Evolutionary conservation across 805 yeast species (phyloP).

Genomic region (Hanseniaspora valbyensis): DNA sequence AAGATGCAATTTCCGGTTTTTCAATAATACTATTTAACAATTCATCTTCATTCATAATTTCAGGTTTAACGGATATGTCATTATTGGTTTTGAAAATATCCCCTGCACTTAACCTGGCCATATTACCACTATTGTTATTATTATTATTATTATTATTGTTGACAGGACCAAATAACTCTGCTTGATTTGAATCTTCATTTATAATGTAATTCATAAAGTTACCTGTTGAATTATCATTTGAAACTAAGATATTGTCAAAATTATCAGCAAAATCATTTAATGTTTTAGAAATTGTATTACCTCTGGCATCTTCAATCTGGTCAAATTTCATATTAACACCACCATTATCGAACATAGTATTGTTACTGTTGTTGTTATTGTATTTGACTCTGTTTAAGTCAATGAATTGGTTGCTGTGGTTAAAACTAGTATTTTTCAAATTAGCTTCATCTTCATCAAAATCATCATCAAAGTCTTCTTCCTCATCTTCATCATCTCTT

Average conservation of each 20-base stretch:
- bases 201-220: background rate
- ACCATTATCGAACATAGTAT: background rate
- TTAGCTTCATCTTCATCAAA: constrained; percentile 1
- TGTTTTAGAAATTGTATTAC: constrained; percentile 10
- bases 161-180: background rate
- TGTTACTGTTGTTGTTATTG: background rate
- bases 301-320: constrained; percentile 2
- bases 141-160: background rate
- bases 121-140: too few species aligned
- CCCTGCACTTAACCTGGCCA: background rate
- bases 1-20: background rate
- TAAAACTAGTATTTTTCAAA: background rate
- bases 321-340: constrained; percentile 2
- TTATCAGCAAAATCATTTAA: background rate
- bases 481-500: constrained; percentile 6
- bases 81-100: background rate
- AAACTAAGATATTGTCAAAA: background rate
- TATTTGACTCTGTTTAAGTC: constrained; percentile 4
- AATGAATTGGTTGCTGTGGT: background rate
- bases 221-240: background rate
- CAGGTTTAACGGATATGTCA: background rate
- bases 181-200: background rate
- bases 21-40: background rate
- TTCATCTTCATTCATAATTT: background rate
- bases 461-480: background rate